Percentiles rank a stretch among this genome's conserved stretches.
Conservation (phyloP, 306 rosid species). For the Vicia villosa region DNA sequence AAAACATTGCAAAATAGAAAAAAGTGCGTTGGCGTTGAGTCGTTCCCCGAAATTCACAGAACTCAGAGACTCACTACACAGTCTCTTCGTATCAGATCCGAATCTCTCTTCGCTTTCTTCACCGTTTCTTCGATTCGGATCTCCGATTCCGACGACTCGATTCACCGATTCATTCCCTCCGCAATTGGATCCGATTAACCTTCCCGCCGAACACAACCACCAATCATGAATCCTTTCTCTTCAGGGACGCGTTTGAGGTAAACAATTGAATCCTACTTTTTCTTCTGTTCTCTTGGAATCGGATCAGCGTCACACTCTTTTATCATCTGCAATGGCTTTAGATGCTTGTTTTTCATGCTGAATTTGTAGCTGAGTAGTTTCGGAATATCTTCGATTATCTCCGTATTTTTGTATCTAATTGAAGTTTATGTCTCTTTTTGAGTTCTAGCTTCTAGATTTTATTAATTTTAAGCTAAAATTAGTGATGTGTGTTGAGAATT, state of each 20-base stretch:
- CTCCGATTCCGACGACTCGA: slow-evolving; percentile 47
- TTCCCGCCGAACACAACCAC: slow-evolving; percentile 33
- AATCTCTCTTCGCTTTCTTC: slow-evolving; percentile 44
- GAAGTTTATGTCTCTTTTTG: slow-evolving; percentile 10
- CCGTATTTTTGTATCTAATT: slow-evolving; percentile 18
- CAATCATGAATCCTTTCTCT: slow-evolving; percentile 93
- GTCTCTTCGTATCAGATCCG: slow-evolving; percentile 71
- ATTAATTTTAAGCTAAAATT: slow-evolving; percentile 17
- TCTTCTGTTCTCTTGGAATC: slow-evolving; percentile 11
- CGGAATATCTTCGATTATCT: slow-evolving; percentile 21
- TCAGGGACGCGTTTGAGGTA: slow-evolving; percentile 98
- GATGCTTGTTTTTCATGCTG: slow-evolving; percentile 14
- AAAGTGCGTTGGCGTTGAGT: slow-evolving; percentile 35
- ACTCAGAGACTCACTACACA: slow-evolving; percentile 10
- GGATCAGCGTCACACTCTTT: slow-evolving; percentile 49
- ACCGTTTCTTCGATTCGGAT: slow-evolving; percentile 51
- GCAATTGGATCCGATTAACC: slow-evolving; percentile 63
- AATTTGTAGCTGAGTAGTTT: slow-evolving; percentile 12
- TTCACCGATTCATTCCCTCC: slow-evolving; percentile 41
- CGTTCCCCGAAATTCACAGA: slow-evolving; percentile 38
- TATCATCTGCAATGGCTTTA: slow-evolving; percentile 33
- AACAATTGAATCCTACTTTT: slow-evolving; percentile 36
- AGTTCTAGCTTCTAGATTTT: slow-evolving; percentile 26
- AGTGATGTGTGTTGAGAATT: slow-evolving; percentile 31
- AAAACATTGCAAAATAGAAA: slow-evolving; percentile 39